phyloP scores from a whole-genome alignment of 2,329 filamentous ascomycete genomes.

The Arachnomyces sp. region DNA sequence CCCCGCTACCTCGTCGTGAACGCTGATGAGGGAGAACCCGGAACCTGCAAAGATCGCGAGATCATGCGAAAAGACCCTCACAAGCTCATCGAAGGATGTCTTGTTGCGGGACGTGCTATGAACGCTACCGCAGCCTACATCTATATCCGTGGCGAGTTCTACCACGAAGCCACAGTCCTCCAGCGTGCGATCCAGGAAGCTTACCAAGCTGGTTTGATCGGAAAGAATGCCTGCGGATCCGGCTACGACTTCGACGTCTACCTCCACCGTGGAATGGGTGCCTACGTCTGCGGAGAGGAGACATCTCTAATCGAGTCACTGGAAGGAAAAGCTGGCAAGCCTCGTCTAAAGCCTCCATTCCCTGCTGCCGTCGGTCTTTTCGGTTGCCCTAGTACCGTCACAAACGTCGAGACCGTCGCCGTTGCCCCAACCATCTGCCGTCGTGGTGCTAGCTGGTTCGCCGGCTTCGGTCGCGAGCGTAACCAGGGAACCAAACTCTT shows the following conservation, averaged over 20 bases:
- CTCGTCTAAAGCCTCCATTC: conserved; percentile 96
- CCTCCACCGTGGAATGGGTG: conserved; percentile 91
- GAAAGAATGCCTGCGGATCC: conserved; percentile 94
- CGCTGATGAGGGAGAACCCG: conserved; percentile 95
- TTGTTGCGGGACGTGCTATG: conserved; percentile 94
- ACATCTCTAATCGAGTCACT: conserved; percentile 96
- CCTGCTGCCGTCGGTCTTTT: conserved; percentile 95
- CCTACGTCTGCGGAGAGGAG: conserved; percentile 97
- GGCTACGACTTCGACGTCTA: conserved; percentile 98
- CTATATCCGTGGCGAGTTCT: conserved; percentile 98
- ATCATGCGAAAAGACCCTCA: conserved; percentile 99
- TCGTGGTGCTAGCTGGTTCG: conserved; percentile 88
- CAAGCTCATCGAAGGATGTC: conserved; percentile 95
- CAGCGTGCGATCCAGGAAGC: conserved; percentile 97
- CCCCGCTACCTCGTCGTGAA: conserved; percentile 97
- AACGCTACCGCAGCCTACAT: conserved; percentile 98
- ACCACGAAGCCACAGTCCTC: conserved; percentile 86
- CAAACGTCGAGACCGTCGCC: conserved; percentile 95
- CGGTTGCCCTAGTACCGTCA: conserved; percentile 93
- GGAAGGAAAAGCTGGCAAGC: conserved; percentile 97
- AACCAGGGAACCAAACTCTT: conserved; percentile 97
- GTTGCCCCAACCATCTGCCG: conserved; percentile 94
- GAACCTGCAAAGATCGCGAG: conserved; percentile 98
- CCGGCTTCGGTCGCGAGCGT: conserved; percentile 84
- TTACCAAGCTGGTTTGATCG: conserved; percentile 87